Evolutionary conservation across 2,329 filamentous ascomycete genomes (phyloP).

Genomic region (Sclerotinia glacialis): DNA sequence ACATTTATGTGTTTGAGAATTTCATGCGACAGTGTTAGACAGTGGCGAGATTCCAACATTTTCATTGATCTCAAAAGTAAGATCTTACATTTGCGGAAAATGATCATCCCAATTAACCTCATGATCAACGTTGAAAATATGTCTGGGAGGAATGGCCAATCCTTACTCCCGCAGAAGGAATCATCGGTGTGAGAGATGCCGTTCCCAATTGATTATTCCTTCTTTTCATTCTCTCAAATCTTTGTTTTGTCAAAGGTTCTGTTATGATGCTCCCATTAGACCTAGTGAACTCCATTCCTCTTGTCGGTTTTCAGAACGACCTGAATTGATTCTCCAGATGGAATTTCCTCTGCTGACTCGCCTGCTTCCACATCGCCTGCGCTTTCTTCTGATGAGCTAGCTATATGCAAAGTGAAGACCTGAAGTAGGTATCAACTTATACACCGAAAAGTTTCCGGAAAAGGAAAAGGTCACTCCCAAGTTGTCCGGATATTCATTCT

Average conservation of each 20-base stretch:
- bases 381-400: too few species aligned
- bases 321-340: too few species aligned
- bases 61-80: not conserved
- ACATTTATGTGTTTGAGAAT: not conserved
- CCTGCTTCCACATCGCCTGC: too few species aligned
- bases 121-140: not conserved
- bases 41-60: not conserved
- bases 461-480: not conserved
- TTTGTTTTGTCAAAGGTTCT: too few species aligned
- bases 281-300: too few species aligned
- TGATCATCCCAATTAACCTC: not conserved
- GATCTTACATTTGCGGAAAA: not conserved
- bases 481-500: not conserved
- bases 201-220: too few species aligned
- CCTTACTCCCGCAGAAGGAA: not conserved
- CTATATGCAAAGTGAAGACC: not conserved
- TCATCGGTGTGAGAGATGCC: too few species aligned
- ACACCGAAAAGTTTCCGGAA: not conserved
- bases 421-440: not conserved
- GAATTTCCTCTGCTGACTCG: too few species aligned
- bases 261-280: too few species aligned
- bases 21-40: not conserved
- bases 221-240: too few species aligned
- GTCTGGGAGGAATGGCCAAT: not conserved
- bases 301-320: too few species aligned